A percentile compares a stretch with the other conserved stretches of the same genome.
Conservation (phyloP, 2,329 filamentous ascomycete genomes). For the Apiospora koreana region DNA sequence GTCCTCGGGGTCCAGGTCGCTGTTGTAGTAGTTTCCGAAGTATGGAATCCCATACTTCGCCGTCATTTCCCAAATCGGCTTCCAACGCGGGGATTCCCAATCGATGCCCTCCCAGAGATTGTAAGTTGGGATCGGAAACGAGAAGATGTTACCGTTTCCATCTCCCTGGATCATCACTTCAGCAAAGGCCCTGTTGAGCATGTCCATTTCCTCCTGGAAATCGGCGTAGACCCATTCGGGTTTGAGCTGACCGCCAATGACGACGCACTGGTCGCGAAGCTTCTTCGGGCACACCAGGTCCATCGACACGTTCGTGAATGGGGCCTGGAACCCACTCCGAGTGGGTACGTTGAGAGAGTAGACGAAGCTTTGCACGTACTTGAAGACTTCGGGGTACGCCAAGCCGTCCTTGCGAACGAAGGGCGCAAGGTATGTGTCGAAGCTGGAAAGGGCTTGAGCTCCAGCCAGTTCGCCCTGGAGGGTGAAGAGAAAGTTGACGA, state of each 20-base stretch:
- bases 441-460: background rate
- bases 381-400: background rate
- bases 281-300: background rate
- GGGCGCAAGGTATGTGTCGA: background rate
- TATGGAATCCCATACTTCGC: background rate
- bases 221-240: background rate
- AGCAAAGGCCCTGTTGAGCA: background rate
- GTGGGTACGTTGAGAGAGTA: background rate
- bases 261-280: background rate
- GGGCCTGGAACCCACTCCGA: background rate
- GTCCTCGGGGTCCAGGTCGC: background rate
- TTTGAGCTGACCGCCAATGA: background rate
- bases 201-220: background rate
- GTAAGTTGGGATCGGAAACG: background rate
- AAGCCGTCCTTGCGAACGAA: slow-evolving; percentile 1
- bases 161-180: background rate
- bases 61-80: background rate
- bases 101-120: slow-evolving; percentile 1
- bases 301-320: background rate
- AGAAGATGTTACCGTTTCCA: background rate
- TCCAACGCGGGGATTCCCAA: background rate
- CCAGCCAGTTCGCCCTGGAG: background rate
- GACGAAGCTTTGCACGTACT: slow-evolving; percentile 1
- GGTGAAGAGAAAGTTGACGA: background rate
- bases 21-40: background rate